Evolutionary conservation across 1,284 basidiomycete genomes (phyloP).

Genomic region (Pseudozyma sp.): DNA sequence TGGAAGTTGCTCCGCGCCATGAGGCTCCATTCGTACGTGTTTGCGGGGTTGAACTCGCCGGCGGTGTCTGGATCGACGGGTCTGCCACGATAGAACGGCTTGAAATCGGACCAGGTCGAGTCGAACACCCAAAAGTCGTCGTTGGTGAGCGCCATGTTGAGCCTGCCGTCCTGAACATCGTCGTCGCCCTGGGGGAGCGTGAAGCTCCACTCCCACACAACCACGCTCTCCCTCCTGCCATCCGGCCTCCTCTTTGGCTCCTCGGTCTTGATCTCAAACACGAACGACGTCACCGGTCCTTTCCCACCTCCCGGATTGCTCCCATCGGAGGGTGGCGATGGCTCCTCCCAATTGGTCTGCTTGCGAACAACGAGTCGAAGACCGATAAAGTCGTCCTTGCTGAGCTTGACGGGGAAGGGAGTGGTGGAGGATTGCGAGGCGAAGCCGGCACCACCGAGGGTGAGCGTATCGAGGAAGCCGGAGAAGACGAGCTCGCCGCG

Average conservation of each 20-base stretch:
- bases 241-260: conserved; percentile 65
- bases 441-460: conserved; percentile 72
- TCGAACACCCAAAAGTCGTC: conserved; percentile 51
- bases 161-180: not conserved
- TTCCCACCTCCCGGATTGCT: conserved; percentile 36
- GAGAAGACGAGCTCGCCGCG: conserved; percentile 52
- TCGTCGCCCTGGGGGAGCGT: conserved; percentile 31
- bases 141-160: conserved; percentile 22
- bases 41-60: conserved; percentile 32
- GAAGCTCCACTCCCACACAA: conserved; percentile 71
- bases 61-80: conserved; percentile 57
- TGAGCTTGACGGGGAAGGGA: conserved; percentile 34
- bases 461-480: conserved; percentile 69
- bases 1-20: conserved; percentile 61
- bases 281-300: conserved; percentile 62
- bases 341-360: conserved; percentile 16
- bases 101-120: conserved; percentile 70
- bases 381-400: conserved; percentile 27
- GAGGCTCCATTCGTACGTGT: conserved; percentile 57
- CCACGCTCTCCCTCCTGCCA: conserved; percentile 68
- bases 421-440: conserved; percentile 70
- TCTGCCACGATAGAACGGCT: conserved; percentile 70
- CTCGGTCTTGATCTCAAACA: conserved; percentile 70
- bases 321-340: conserved; percentile 17
- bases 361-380: conserved; percentile 46